Evolutionary conservation across 495 filamentous ascomycete species (phyloP), one percentile per base, ranked within the genome.

Genomic region (Xylaria cubensis): DNA sequence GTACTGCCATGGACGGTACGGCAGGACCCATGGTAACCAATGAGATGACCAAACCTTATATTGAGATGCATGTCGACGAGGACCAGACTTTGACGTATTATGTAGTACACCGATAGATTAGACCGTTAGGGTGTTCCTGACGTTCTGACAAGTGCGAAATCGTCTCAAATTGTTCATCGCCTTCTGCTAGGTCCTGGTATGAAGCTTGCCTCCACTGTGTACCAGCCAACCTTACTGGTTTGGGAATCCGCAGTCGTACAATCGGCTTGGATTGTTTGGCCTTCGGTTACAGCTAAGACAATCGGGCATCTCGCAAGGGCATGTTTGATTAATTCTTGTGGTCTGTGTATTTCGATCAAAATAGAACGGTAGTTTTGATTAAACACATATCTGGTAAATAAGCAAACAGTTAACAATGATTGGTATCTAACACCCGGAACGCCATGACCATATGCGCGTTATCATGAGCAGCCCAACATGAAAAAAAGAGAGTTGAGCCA

Each of bases 351-450:
- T 66, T 51, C 29, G 10, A 10, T 34, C 21, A n/a, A 24, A 46
- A 50, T 48, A 17, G 46, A 19, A 67, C 9, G 10, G 32, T 55
- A 56, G 9, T 29, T 55, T 56, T 15, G 13, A 42, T 55, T 67
- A 10, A 65, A 50, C 48, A 26, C 9, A 9, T 5, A 36, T 56
- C 9, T 34, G 50, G 34, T 44, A 55, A 36, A 64, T 26, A 67
- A 29, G n/a, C 48, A 67, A 67, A 34, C n/a, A 53, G 21, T 67
- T 15, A 53, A 67, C 26, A 29, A 36, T 15, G 1, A 56, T 6
- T 67, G 65, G 65, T 67, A 67, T 67, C 65, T 56, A 42, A 56
- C 48, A 56, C 65, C 65, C 32, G 10, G 26, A 67, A 44, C 64
- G 48, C 65, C 65, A 21, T 67, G 48, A 4, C 36, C 65, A 19